A percentile compares a stretch with the other conserved stretches of the same genome.
phyloP scores from a whole-genome alignment of 441 rosid species.

The Capsella rubella region DNA sequence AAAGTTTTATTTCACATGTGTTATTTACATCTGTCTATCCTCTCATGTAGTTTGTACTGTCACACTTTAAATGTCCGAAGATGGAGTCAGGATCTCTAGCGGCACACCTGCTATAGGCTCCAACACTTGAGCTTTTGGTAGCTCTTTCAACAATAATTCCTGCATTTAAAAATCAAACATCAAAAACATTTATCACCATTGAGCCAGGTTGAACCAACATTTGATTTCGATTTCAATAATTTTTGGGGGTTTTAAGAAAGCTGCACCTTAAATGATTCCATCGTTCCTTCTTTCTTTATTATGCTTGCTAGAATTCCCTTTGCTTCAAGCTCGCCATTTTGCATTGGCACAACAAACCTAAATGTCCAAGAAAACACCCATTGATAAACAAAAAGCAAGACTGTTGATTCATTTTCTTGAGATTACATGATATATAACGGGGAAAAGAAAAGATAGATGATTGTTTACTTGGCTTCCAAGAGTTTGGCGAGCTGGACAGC shows the following conservation, averaged over 20 bases:
- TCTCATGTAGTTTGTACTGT: slow-evolving; percentile 23
- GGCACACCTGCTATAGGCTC: slow-evolving; percentile 81
- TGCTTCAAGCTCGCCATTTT: slow-evolving; percentile 83
- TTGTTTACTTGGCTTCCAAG: slow-evolving; percentile 69
- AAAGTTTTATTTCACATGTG: too few relatives aligned
- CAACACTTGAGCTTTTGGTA: slow-evolving; percentile 70
- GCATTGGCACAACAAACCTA: slow-evolving; percentile 82
- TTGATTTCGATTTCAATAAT: background rate
- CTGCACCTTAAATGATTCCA: slow-evolving; percentile 82
- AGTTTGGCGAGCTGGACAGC: slow-evolving; percentile 84
- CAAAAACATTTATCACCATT: slow-evolving; percentile 20
- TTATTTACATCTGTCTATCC: slow-evolving; percentile 16
- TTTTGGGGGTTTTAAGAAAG: background rate
- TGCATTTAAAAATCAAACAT: slow-evolving; percentile 39
- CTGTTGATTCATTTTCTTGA: slow-evolving; percentile 26
- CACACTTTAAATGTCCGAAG: slow-evolving; percentile 24
- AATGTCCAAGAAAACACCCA: slow-evolving; percentile 8
- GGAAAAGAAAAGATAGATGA: background rate
- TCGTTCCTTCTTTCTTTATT: slow-evolving; percentile 65
- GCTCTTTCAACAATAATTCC: slow-evolving; percentile 70
- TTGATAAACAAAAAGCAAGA: slow-evolving; percentile 12
- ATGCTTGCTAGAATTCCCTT: slow-evolving; percentile 74
- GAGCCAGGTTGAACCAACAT: background rate
- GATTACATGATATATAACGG: background rate
- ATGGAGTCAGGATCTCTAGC: slow-evolving; percentile 54